Percentiles rank a stretch among this genome's conserved stretches.
These are phyloP conservation scores for Sanghuangporus weigelae DNA, from an alignment of 1,284 basidiomycete genomes.

Conservation along the genomic window DNA sequence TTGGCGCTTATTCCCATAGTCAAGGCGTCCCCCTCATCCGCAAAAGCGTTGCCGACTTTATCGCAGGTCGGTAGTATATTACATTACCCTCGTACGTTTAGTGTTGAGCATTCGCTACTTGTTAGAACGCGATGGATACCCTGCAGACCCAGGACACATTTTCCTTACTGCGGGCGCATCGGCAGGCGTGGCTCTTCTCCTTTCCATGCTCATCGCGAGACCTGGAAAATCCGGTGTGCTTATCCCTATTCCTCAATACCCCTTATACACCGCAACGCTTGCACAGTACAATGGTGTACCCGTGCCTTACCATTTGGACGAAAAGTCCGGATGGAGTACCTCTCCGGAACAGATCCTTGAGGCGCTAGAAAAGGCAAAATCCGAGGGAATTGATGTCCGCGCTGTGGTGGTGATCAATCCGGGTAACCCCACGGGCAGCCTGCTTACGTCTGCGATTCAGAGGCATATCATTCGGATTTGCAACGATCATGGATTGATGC, in stretches of 20 bases:
- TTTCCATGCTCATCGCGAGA: constrained; percentile 72
- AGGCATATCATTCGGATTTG: constrained; percentile 73
- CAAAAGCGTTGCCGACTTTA: constrained; percentile 86
- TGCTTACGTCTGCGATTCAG: constrained; percentile 71
- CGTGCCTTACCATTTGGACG: constrained; percentile 88
- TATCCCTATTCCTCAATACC: constrained; percentile 98
- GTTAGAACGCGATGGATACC: constrained; percentile 83
- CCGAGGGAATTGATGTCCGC: constrained; percentile 63
- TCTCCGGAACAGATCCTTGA: constrained; percentile 64
- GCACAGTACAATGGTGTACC: constrained; percentile 80
- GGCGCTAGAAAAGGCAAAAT: constrained; percentile 63
- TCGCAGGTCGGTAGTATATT: constrained; percentile 53
- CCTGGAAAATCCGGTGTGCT: constrained; percentile 70
- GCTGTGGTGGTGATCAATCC: constrained; percentile 95
- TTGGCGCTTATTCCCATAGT: constrained; percentile 95
- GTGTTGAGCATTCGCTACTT: background rate
- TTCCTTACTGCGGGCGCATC: constrained; percentile 95
- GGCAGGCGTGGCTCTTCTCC: constrained; percentile 84
- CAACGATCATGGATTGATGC: constrained; percentile 79
- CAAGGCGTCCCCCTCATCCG: constrained; percentile 91
- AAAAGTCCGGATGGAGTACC: constrained; percentile 82
- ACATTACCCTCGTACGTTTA: background rate
- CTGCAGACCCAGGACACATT: constrained; percentile 80
- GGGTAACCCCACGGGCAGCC: constrained; percentile 89
- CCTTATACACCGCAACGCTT: constrained; percentile 92